Percentiles rank a stretch among this genome's conserved stretches.
phyloP scores from a whole-genome alignment of 2,329 filamentous ascomycete genomes.

The Xylaria sp. region DNA sequence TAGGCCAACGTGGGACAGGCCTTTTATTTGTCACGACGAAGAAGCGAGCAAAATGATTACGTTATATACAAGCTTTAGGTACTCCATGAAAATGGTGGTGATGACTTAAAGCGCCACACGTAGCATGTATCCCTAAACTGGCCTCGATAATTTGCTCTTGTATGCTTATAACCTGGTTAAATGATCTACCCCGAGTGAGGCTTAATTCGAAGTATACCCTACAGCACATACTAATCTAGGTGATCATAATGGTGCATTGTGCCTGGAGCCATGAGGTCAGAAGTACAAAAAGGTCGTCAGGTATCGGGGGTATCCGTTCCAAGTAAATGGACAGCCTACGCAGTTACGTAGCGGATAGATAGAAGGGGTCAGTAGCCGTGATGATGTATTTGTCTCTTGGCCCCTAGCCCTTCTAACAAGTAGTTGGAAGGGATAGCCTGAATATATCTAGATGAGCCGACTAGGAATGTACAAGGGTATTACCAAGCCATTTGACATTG shows the following conservation, averaged over 20 bases:
- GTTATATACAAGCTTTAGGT: background rate
- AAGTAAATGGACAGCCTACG: no score
- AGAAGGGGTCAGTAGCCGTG: no score
- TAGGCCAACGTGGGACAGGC: background rate
- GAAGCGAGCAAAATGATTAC: background rate
- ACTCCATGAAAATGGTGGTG: background rate
- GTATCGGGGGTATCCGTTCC: background rate
- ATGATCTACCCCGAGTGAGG: background rate
- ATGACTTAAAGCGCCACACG: no score
- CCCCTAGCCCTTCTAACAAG: no score
- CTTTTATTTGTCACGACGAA: background rate
- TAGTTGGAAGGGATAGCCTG: no score
- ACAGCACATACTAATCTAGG: background rate
- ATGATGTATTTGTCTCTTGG: no score
- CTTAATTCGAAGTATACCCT: background rate
- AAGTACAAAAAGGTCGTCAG: no score
- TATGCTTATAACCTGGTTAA: background rate
- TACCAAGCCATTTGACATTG: no score
- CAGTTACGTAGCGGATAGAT: no score
- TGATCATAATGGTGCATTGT: background rate
- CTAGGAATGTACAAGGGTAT: no score
- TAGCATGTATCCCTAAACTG: background rate
- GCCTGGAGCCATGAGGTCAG: no score
- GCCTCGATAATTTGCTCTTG: background rate
- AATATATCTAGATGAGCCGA: no score